Evolutionary conservation across 192 early-diverging fungal species (phyloP), one percentile per base, ranked within the genome.

Genomic region (Coemansia sp.): DNA sequence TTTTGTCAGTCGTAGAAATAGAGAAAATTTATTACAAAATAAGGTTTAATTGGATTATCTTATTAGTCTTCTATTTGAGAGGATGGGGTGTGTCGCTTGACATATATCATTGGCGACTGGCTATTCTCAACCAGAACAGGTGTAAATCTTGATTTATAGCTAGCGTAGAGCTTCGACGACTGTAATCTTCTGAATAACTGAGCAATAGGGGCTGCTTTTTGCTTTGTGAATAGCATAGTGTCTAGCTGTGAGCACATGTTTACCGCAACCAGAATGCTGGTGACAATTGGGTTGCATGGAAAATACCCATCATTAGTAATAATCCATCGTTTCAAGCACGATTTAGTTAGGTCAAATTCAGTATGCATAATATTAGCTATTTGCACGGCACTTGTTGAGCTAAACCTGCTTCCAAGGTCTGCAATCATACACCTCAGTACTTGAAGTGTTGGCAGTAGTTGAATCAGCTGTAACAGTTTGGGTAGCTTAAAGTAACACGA

Each of bases 221-320:
- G 51, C 21, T 23, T 21, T 12, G 51, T 14, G 11, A 53, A 53
- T 2, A 14, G 22, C 23, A 53, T 53, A 27, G 51, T 53, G 10
- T 53, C 51, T 23, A 53, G 51, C 17, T 53, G 51, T 12, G 21
- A 14, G 14, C 51, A 53, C 51, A 53, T 53, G 9, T 14, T 53
- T 14, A 8, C 51, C 12, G 51, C 51, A 27, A 53, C 23, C 8
- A 22, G 23, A 9, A 53, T 27, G 51, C 51, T 53, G 11, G 14
- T 25, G 4, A 22, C 24, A 25, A 53, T 21, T 21, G 51, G 51
- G 12, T 25, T 25, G 14, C 11, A 53, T 4, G 51, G 51, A 53
- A 53, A 53, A 11, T 53, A 53, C 5, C 51, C 51, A 21, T 53
- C 24, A 12, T 53, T 53, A 22, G 27, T 24, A 22, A 53, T 23